Evolutionary conservation across 2,329 filamentous ascomycete genomes (phyloP).

Genomic region (Lasiodiplodia gonubiensis): DNA sequence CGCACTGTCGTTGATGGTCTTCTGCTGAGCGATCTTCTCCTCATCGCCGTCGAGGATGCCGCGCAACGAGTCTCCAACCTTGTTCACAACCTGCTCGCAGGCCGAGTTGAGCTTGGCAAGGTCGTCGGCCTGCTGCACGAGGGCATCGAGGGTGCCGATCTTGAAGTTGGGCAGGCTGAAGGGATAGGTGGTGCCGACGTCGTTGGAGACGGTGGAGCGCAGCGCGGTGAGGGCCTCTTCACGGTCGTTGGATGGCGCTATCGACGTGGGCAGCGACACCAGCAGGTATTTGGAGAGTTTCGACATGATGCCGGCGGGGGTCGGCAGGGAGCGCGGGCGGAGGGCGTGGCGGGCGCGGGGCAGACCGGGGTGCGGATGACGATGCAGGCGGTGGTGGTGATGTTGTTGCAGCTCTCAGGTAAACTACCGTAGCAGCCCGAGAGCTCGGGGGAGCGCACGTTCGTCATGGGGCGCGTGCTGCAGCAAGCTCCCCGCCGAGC

Average conservation of each 20-base stretch:
- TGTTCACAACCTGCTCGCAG: slow-evolving; percentile 82
- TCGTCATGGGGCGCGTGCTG: slow-evolving; percentile 24
- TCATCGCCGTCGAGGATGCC: slow-evolving; percentile 84
- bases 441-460: slow-evolving; percentile 17
- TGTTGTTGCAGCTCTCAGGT: slow-evolving; percentile 16
- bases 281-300: slow-evolving; percentile 74
- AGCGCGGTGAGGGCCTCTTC: slow-evolving; percentile 83
- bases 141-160: slow-evolving; percentile 91
- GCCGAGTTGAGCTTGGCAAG: slow-evolving; percentile 82
- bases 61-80: slow-evolving; percentile 85
- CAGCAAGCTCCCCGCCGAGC: slow-evolving; percentile 7
- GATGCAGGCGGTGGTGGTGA: slow-evolving; percentile 10
- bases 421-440: slow-evolving; percentile 21
- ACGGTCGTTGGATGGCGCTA: slow-evolving; percentile 78
- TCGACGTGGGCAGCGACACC: slow-evolving; percentile 86
- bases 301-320: slow-evolving; percentile 43
- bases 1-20: slow-evolving; percentile 93
- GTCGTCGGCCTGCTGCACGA: slow-evolving; percentile 96
- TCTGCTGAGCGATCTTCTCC: slow-evolving; percentile 81
- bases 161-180: slow-evolving; percentile 95
- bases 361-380: neutral
- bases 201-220: slow-evolving; percentile 71
- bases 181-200: slow-evolving; percentile 75
- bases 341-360: neutral
- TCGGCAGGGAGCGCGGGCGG: neutral